Base-by-base conservation (phyloP, 2,329 filamentous ascomycete species). In the Colletotrichum eleusines region DNA sequence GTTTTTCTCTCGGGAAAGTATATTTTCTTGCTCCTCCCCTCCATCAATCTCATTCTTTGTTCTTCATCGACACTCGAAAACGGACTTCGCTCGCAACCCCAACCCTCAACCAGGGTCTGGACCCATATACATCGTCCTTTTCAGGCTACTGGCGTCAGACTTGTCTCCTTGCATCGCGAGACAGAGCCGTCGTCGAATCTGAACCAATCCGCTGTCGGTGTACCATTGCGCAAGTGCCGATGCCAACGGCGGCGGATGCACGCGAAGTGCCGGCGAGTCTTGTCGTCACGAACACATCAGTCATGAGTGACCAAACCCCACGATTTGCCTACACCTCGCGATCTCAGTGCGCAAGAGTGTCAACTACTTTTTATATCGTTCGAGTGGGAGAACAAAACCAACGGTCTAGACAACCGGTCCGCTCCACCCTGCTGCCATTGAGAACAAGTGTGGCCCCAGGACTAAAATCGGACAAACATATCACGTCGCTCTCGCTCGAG, bases 331-430 rank as follows among this genome's bases (percentile, higher is more conserved):
- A 85, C 88, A 88, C 87, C 84, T 86, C 80, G 83, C 86, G 84
- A 84, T 81, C 76, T 84, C 84, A 81, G 83, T 89, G 85, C 86
- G 84, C 86, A 83, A 80, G 84, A 81, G 83, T 86, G 87, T 89
- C 83, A 88, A 87, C 84, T 87, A 87, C 53, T 78, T 79, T 71
- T 71, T 80, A 81, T 79, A 83, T 84, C 82, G 82, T 84, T 89
- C 87, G 86, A 86, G 87, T 79, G 87, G 89, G 88, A 88, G 86
- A 90, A 86, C 89, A 84, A 85, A 89, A 77, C 82, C 81, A 80
- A 85, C 80, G 88, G 88, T 87, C 88, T 89, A 89, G 88, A 90
- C 88, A 90, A 87, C 88, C 88, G 78, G 87, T 88, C 87, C 85
- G 82, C 85, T 90, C 88, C 88, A 90, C 88, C 88, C 88, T 88